Evolutionary conservation across 805 yeast species (phyloP), one percentile per base, ranked within the genome.

Genomic region (Candida pini): DNA sequence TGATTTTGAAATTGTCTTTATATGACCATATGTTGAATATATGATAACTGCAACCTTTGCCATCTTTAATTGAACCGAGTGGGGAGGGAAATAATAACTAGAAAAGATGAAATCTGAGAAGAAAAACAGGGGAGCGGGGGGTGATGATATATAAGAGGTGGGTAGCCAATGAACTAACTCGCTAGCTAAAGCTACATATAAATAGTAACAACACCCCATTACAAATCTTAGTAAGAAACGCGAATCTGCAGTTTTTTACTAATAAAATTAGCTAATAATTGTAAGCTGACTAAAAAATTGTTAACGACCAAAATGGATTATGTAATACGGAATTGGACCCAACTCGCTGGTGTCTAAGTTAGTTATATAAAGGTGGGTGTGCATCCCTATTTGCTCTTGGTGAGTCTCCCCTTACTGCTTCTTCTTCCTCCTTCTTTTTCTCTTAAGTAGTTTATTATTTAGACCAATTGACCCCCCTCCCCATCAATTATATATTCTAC

Each of bases 21-120:
- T 64, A 62, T 87, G 96, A 41, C 86, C 88, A 64, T 81, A 86
- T 28, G 78, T 66, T 18, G 96, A 80, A 70, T 86, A 88, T 36
- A 71, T 66, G 41, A 79, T 69, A 49, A 78, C 66, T n/a, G n/a
- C 46, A 16, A 28, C 24, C 31, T 28, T 9, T 26, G 6, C n/a
- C n/a, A n/a, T n/a, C n/a, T n/a, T n/a, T n/a, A n/a, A n/a, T n/a
- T n/a, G n/a, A n/a, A n/a, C n/a, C n/a, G n/a, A n/a, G n/a, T n/a
- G n/a, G n/a, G n/a, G n/a, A n/a, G n/a, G n/a, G n/a, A n/a, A n/a
- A n/a, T n/a, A n/a, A n/a, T n/a, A n/a, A n/a, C n/a, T n/a, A 14
- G 6, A 14, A 14, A 26, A 6, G 13, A 26, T 7, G 15, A 26
- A 6, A 26, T 5, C 16, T 14, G 15, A 14, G 6, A 14, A 6